phyloP scores from a whole-genome alignment of 2,329 filamentous ascomycete genomes.

The Ophiocordyceps camponoti-rufipedis region DNA sequence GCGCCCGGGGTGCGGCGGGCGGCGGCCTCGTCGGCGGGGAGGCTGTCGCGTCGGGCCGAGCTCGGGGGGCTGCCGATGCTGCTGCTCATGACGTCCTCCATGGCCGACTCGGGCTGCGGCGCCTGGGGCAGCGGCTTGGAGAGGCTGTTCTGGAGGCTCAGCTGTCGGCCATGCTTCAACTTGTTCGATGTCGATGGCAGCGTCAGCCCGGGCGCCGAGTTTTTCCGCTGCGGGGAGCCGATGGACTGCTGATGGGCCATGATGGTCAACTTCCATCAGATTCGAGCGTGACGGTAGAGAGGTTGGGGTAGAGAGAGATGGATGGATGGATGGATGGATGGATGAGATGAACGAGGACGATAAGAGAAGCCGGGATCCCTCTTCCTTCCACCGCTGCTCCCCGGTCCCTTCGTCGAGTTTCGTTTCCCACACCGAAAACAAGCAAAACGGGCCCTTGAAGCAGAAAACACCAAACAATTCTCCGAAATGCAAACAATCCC shows the following conservation, averaged over 20 bases:
- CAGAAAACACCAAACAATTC: too few species aligned
- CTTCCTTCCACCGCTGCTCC: too few species aligned
- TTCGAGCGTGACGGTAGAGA: not conserved
- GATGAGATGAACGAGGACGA: too few species aligned
- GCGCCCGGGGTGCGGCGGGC: not conserved
- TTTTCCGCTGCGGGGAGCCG: not conserved
- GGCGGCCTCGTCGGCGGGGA: conserved; percentile 16
- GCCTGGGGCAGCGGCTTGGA: conserved; percentile 37
- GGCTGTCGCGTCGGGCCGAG: conserved; percentile 22
- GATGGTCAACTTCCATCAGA: not conserved
- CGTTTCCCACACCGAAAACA: too few species aligned
- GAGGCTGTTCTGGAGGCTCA: conserved; percentile 38
- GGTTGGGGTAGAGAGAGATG: too few species aligned
- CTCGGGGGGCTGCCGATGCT: conserved; percentile 28
- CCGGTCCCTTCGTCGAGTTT: too few species aligned
- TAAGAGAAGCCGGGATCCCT: too few species aligned
- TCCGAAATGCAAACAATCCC: too few species aligned
- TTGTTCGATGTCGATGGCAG: conserved; percentile 5
- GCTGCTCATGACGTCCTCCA: conserved; percentile 17
- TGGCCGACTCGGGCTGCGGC: conserved; percentile 12
- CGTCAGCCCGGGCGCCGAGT: conserved; percentile 21
- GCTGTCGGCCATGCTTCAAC: conserved; percentile 29
- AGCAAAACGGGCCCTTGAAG: too few species aligned
- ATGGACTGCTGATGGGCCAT: not conserved
- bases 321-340: too few species aligned